phyloP scores from a whole-genome alignment of 163 green algal genomes.

The Scenedesmus sp. region DNA sequence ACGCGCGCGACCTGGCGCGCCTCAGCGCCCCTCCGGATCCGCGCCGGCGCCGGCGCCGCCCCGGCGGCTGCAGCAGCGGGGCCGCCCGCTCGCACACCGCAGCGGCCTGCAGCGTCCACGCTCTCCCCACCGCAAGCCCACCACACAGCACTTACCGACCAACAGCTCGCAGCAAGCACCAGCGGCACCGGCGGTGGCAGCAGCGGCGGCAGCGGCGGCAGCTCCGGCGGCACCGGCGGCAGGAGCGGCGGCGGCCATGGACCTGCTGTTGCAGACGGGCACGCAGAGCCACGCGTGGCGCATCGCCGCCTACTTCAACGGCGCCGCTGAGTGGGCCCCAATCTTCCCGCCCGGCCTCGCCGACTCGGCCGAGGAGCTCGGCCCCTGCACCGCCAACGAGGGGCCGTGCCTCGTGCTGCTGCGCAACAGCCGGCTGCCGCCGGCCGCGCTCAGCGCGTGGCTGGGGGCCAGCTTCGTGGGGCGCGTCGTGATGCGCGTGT shows the following conservation, averaged over 20 bases:
- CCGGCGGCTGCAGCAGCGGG: no score
- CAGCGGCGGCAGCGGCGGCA: neutral
- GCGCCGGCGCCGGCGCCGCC: no score
- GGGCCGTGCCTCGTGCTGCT: conserved; percentile 26
- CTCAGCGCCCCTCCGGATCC: no score
- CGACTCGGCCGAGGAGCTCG: conserved; percentile 18
- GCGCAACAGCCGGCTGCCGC: conserved; percentile 5
- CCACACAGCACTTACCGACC: no score
- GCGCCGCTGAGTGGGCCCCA: neutral
- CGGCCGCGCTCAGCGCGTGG: conserved; percentile 10
- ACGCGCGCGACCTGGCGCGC: no score
- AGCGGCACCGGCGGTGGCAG: neutral
- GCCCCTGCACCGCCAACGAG: neutral
- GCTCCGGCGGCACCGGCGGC: neutral
- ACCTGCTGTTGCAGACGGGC: conserved; percentile 19
- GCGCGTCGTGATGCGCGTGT: conserved; percentile 19
- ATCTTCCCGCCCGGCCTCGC: conserved; percentile 23
- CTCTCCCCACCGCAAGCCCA: no score
- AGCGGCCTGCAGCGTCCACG: no score
- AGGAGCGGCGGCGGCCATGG: conserved; percentile 4
- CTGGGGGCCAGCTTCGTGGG: conserved; percentile 20
- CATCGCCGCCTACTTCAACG: conserved; percentile 11
- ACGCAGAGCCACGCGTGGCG: conserved; percentile 5
- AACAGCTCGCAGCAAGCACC: neutral
- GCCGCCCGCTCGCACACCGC: no score